phyloP scores from a whole-genome alignment of 2,329 filamentous ascomycete species.

The Colletotrichum incanum region DNA sequence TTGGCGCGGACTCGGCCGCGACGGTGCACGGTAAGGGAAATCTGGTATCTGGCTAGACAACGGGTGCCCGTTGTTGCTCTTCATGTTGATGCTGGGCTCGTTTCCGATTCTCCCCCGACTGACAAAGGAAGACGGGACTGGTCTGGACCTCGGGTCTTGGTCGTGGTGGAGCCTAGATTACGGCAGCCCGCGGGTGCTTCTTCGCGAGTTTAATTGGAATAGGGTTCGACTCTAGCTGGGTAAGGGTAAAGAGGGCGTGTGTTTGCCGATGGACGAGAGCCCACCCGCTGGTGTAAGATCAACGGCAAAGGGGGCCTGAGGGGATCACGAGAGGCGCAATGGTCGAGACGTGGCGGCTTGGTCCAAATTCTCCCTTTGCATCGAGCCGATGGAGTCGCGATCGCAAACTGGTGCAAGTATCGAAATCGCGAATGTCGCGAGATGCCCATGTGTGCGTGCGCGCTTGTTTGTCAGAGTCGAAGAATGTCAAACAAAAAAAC shows the following conservation, averaged over 20 bases:
- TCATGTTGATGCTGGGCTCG: neutral
- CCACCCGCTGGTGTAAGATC: neutral
- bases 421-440: neutral
- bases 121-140: neutral
- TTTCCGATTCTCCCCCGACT: neutral
- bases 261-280: neutral
- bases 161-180: neutral
- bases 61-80: neutral
- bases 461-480: no score
- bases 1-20: neutral
- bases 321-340: neutral
- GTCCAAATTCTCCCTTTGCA: neutral
- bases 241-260: neutral
- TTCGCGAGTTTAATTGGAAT: neutral
- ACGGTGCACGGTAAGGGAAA: neutral
- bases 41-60: neutral
- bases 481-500: no score
- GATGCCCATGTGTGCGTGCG: no score
- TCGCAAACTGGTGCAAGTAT: neutral
- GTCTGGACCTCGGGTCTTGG: neutral
- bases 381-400: neutral
- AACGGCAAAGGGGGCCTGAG: neutral
- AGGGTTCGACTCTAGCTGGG: neutral
- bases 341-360: neutral
- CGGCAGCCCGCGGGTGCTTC: neutral